Percentiles rank a stretch among this genome's conserved stretches.
Conservation (phyloP, 306 rosid genomes). For the Prunus mongolica region DNA sequence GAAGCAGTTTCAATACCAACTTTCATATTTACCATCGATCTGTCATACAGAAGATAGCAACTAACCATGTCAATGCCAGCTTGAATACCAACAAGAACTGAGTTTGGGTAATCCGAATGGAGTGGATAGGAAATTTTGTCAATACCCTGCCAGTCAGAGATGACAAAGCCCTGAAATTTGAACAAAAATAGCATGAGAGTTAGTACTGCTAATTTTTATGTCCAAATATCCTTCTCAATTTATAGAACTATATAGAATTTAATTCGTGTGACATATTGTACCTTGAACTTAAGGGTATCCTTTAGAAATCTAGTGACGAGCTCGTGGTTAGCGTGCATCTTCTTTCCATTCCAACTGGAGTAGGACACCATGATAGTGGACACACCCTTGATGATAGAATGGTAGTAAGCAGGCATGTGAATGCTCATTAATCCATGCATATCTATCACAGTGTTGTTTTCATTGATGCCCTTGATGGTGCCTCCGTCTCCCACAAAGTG, state of each 20-base stretch:
- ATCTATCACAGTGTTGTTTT: conserved; percentile 17
- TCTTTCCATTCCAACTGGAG: conserved; percentile 15
- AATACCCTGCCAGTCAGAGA: conserved; percentile 22
- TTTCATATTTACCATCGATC: no score
- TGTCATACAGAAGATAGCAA: neutral
- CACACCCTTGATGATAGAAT: conserved; percentile 19
- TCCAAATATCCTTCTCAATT: neutral
- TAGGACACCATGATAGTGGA: conserved; percentile 18
- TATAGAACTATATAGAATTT: neutral
- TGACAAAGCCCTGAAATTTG: conserved; percentile 21
- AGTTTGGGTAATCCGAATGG: conserved; percentile 3
- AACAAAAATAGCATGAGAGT: neutral
- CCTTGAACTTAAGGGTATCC: conserved; percentile 12
- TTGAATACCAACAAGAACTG: conserved; percentile 14
- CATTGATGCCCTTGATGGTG: conserved; percentile 14
- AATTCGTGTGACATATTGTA: neutral
- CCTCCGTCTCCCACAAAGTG: conserved; percentile 22
- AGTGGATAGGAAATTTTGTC: conserved; percentile 7
- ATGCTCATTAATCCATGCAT: conserved; percentile 1
- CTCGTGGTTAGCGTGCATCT: conserved; percentile 9
- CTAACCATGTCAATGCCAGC: conserved; percentile 24
- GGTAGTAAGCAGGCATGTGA: conserved; percentile 19
- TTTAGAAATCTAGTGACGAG: conserved; percentile 13
- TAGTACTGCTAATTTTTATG: neutral
- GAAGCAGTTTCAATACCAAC: neutral